These are phyloP conservation scores for Wolfiporia cocos DNA, from an alignment of 1,284 basidiomycete species.

Conservation along the genomic window DNA sequence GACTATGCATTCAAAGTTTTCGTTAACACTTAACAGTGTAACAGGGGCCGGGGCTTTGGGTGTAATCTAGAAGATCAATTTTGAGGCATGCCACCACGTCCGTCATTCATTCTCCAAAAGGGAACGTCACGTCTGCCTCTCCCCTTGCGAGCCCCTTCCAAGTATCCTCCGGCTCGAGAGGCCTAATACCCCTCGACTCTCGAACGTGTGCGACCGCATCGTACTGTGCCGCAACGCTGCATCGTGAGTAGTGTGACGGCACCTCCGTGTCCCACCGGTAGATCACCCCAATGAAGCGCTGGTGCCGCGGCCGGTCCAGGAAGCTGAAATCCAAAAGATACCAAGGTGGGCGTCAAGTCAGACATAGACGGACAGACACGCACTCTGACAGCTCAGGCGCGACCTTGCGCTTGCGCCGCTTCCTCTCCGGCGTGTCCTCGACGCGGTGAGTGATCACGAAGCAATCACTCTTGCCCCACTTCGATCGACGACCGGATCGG, in stretches of 20 bases:
- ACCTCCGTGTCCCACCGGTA: conserved; percentile 22
- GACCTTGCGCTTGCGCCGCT: conserved; percentile 15
- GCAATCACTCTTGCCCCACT: conserved; percentile 13
- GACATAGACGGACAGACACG: too few species aligned
- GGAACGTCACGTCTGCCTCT: conserved; percentile 19
- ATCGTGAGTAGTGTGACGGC: conserved; percentile 22
- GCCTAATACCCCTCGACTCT: conserved; percentile 18
- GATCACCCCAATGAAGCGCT: conserved; percentile 24
- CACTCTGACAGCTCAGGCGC: conserved; percentile 18
- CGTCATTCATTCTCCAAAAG: conserved; percentile 18
- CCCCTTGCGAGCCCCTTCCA: conserved; percentile 15
- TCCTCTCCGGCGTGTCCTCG: conserved; percentile 13
- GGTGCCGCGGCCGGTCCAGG: conserved; percentile 19
- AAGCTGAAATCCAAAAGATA: conserved; percentile 10
- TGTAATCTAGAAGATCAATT: too few species aligned
- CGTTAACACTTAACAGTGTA: too few species aligned
- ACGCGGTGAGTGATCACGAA: conserved; percentile 21
- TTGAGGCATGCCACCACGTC: too few species aligned
- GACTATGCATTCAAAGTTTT: too few species aligned
- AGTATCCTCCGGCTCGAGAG: conserved; percentile 18
- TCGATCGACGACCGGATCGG: conserved; percentile 21
- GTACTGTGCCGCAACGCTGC: conserved; percentile 23
- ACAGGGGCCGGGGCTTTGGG: too few species aligned
- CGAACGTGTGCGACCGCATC: conserved; percentile 18
- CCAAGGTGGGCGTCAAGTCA: not conserved